Conservation (phyloP, 305 asterid species). For the Caryopteris hybrid region DNA sequence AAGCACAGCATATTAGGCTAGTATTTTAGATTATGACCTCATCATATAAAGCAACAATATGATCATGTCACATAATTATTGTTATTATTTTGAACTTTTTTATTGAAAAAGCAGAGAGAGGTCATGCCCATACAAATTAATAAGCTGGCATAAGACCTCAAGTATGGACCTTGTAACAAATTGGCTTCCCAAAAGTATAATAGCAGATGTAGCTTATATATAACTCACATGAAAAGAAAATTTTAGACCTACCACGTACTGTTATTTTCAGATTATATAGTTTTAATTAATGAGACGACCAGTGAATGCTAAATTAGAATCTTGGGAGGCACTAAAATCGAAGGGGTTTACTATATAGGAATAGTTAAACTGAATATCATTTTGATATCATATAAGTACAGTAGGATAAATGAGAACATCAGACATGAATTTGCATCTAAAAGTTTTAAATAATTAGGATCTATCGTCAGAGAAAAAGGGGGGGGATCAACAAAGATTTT, state of each 20-base stretch:
- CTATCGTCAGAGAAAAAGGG: not conserved
- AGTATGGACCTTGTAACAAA: conserved; percentile 9
- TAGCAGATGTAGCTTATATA: not conserved
- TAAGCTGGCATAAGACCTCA: conserved; percentile 3
- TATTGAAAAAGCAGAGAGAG: not conserved
- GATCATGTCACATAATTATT: not conserved
- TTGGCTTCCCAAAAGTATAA: not conserved
- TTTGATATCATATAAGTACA: not conserved
- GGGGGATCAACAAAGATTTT: not conserved
- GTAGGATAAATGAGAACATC: not conserved
- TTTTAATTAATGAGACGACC: not conserved
- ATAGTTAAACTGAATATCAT: not conserved
- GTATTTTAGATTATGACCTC: conserved; percentile 3
- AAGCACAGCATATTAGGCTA: conserved; percentile 9
- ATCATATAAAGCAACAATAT: conserved; percentile 4
- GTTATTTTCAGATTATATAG: not conserved
- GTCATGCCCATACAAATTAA: not conserved
- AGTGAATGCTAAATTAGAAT: not conserved
- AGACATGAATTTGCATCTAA: not conserved
- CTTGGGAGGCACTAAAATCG: not conserved
- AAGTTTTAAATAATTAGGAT: too few relatives aligned
- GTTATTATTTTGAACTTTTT: not conserved
- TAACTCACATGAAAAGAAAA: not conserved
- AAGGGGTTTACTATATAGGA: not conserved
- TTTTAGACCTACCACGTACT: not conserved